Base-by-base conservation (phyloP, 2,329 filamentous ascomycete genomes). In the Dendrostoma leiphaemia region DNA sequence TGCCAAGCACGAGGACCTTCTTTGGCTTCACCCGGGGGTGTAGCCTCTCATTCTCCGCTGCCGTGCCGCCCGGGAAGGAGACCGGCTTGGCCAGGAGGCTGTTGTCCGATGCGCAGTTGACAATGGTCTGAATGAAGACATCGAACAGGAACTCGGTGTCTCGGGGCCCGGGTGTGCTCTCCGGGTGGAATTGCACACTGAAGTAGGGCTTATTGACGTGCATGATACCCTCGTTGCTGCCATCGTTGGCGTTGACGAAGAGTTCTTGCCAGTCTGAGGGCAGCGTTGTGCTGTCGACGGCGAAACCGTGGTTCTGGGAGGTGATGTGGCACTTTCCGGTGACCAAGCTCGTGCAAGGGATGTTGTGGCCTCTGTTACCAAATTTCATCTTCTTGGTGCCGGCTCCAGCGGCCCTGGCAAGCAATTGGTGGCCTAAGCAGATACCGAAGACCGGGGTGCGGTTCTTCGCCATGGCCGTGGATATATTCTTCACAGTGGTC, bases 171-270 rank as follows among this genome's bases (percentile, higher is more conserved):
- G 94, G 94, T 1, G 91, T 95, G 77, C 92, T 96, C 74, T 99
- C 94, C 0, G 94, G 94, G 68, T 99, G 94, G 76, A 99, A 99
- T 70, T 99, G 94, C n/a, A 97, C 94, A 78, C 91, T 97, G 80
- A 99, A 99, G 76, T 93, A 95, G 48, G 94, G 94, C 66, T 86
- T 89, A 70, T 78, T 83, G 46, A 82, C 76, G 71, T 97, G 91
- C 72, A 92, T 88, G 67, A 99, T 97, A 74, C 94, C 94, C 77
- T 99, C 94, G 72, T 99, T 99, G 74, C 90, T 97, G 64, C 90
- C 90, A 64, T 99, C 94, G 71, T 99, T 99, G 72, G 94, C 93
- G 67, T 99, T 99, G 66, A 97, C 89, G 63, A 97, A 99, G 9
- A 97, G 83, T 74, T 97, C 94, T 63, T 88, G 84, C 94, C 94